Percentiles rank a stretch among this genome's conserved stretches.
These are phyloP conservation scores for Zygosaccharomyces kombuchaensis DNA, from an alignment of 805 yeast genomes.

Conservation along the genomic window DNA sequence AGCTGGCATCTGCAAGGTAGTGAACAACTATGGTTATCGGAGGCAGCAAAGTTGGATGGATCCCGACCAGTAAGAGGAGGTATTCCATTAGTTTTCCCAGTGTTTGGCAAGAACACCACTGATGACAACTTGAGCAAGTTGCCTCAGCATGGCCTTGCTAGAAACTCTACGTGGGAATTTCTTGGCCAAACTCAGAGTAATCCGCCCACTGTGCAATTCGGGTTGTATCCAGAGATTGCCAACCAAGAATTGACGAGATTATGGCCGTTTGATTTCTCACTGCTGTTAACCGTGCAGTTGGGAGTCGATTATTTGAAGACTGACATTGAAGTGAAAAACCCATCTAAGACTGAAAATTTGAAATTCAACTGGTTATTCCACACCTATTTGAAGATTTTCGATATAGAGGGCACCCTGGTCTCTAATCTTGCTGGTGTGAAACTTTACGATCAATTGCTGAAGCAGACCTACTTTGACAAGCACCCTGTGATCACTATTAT, in stretches of 20 bases:
- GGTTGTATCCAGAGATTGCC: slow-evolving; percentile 80
- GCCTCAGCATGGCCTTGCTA: slow-evolving; percentile 97
- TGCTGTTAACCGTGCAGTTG: slow-evolving; percentile 65
- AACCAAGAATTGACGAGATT: slow-evolving; percentile 60
- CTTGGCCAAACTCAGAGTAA: slow-evolving; percentile 72
- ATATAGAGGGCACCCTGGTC: slow-evolving; percentile 72
- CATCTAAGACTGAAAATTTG: slow-evolving; percentile 50
- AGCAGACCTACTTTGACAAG: slow-evolving; percentile 58
- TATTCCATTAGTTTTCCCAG: slow-evolving; percentile 93
- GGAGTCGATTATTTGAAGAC: slow-evolving; percentile 58
- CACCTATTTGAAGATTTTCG: slow-evolving; percentile 73
- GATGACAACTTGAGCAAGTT: slow-evolving; percentile 56
- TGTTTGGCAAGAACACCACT: slow-evolving; percentile 68
- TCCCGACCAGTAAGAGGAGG: slow-evolving; percentile 96
- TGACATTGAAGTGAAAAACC: slow-evolving; percentile 69
- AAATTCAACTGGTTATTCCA: slow-evolving; percentile 95
- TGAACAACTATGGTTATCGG: slow-evolving; percentile 81
- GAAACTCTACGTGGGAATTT: slow-evolving; percentile 89
- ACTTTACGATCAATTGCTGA: slow-evolving; percentile 72
- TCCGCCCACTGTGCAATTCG: slow-evolving; percentile 85
- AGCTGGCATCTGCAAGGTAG: slow-evolving; percentile 72
- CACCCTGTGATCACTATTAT: slow-evolving; percentile 70
- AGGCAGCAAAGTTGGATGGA: slow-evolving; percentile 83
- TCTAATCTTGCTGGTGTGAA: slow-evolving; percentile 70
- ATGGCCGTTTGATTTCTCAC: slow-evolving; percentile 65